A percentile compares a stretch with the other conserved stretches of the same genome.
Evolutionary conservation across 495 filamentous ascomycete species (phyloP).

Genomic region (Lepidopterella palustris): DNA sequence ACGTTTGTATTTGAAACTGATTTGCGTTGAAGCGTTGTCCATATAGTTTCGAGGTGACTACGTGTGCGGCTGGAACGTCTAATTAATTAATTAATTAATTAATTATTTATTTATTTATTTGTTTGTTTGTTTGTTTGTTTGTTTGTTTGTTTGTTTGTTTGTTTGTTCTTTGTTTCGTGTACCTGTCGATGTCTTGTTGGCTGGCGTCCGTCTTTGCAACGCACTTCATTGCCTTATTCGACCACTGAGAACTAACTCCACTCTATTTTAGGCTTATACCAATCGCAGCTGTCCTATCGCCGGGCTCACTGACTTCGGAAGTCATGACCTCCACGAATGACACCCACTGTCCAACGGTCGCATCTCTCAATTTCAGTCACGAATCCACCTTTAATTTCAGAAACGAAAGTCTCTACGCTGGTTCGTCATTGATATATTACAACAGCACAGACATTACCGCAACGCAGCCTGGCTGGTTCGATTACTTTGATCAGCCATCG

Average conservation of each 20-base stretch:
- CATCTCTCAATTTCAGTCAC: slow-evolving; percentile 32
- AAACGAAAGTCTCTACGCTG: slow-evolving; percentile 26
- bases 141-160: too few relatives aligned
- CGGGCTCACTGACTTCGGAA: slow-evolving; percentile 37
- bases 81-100: too few relatives aligned
- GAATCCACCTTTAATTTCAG: slow-evolving; percentile 23
- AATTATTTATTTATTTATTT: too few relatives aligned
- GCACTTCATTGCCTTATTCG: too few relatives aligned
- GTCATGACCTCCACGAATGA: slow-evolving; percentile 2
- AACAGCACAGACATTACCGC: slow-evolving; percentile 35
- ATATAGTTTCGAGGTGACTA: too few relatives aligned
- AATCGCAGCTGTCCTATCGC: slow-evolving; percentile 38
- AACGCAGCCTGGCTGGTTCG: slow-evolving; percentile 17
- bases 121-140: too few relatives aligned
- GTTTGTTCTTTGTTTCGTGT: too few relatives aligned
- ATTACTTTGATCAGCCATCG: slow-evolving; percentile 39
- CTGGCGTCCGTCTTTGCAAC: too few relatives aligned
- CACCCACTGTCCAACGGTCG: slow-evolving; percentile 24
- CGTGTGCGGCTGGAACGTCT: too few relatives aligned
- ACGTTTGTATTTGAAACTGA: not conserved
- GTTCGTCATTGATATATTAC: slow-evolving; percentile 32
- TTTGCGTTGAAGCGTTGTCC: too few relatives aligned
- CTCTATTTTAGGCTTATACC: slow-evolving; percentile 38
- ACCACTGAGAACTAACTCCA: slow-evolving; percentile 11
- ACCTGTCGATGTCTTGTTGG: too few relatives aligned